phyloP scores from a whole-genome alignment of 345 rosid genomes.

The Citrus mangshanensis region DNA sequence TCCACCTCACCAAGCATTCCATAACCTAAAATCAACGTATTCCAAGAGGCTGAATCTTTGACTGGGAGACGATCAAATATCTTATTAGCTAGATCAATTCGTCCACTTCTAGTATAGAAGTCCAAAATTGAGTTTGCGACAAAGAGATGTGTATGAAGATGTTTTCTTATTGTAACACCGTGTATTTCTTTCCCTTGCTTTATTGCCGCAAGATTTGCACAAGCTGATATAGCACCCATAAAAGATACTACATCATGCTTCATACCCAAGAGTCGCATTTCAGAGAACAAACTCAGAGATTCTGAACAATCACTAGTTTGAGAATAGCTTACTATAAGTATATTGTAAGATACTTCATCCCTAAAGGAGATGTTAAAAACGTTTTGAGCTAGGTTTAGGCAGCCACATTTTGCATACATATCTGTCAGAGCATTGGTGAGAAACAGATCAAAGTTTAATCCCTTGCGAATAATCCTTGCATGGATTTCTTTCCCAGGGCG shows the following conservation, averaged over 20 bases:
- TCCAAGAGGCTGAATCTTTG: slow-evolving; percentile 51
- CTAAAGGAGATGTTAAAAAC: slow-evolving; percentile 35
- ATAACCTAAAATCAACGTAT: slow-evolving; percentile 43
- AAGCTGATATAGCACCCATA: slow-evolving; percentile 54
- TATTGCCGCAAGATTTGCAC: slow-evolving; percentile 41
- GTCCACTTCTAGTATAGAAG: slow-evolving; percentile 44
- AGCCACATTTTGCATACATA: slow-evolving; percentile 47
- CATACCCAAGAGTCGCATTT: slow-evolving; percentile 46
- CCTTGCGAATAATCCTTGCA: slow-evolving; percentile 32
- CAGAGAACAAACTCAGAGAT: slow-evolving; percentile 47
- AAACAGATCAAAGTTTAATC: slow-evolving; percentile 29
- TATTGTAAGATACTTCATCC: slow-evolving; percentile 60
- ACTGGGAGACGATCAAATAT: slow-evolving; percentile 31
- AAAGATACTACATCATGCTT: slow-evolving; percentile 57
- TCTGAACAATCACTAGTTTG: slow-evolving; percentile 42
- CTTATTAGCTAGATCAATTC: slow-evolving; percentile 35
- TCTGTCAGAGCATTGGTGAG: slow-evolving; percentile 46
- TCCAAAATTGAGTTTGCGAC: slow-evolving; percentile 51
- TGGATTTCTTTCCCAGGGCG: slow-evolving; percentile 45
- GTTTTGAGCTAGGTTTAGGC: slow-evolving; percentile 33
- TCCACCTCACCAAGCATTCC: slow-evolving; percentile 45
- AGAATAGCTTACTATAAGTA: slow-evolving; percentile 47
- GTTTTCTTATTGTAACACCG: slow-evolving; percentile 34
- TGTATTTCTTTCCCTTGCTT: slow-evolving; percentile 54
- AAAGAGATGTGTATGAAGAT: slow-evolving; percentile 37